These are phyloP conservation scores for Thelonectria blattea DNA, from an alignment of 2,329 filamentous ascomycete genomes.

Conservation along the genomic window DNA sequence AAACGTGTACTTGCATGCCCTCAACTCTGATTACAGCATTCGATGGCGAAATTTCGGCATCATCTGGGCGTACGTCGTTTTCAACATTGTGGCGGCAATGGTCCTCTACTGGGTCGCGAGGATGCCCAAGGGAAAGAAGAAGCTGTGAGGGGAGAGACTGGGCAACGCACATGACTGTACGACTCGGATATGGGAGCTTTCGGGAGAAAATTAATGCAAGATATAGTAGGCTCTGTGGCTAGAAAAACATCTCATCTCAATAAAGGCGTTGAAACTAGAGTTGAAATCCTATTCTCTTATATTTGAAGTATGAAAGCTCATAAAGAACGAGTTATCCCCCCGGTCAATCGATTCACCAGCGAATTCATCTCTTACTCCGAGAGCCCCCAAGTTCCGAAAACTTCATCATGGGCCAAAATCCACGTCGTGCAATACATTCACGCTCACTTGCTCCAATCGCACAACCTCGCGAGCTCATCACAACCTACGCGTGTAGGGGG, in stretches of 20 bases:
- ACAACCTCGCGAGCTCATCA: not conserved
- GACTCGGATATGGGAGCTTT: not conserved
- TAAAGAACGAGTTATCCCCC: no score
- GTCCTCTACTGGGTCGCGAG: constrained; percentile 59
- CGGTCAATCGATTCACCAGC: no score
- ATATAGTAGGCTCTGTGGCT: not conserved
- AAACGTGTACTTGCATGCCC: constrained; percentile 55
- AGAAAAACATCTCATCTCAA: not conserved
- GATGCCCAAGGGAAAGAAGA: constrained; percentile 46
- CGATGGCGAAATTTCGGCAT: constrained; percentile 73
- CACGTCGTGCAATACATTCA: no score
- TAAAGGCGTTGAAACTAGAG: not conserved
- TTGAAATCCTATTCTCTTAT: no score
- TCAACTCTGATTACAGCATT: constrained; percentile 59
- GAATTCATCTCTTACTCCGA: no score
- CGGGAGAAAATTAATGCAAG: not conserved
- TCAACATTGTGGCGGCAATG: constrained; percentile 62
- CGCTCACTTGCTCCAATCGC: not conserved
- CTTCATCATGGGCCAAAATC: no score
- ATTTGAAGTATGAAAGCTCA: no score
- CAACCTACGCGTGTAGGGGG: no score
- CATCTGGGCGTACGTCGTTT: constrained; percentile 61
- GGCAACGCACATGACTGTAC: not conserved
- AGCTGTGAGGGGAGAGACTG: not conserved
- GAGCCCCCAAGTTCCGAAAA: no score